Conservation (phyloP, 805 yeast species). For the Zygosaccharomyces bisporus region DNA sequence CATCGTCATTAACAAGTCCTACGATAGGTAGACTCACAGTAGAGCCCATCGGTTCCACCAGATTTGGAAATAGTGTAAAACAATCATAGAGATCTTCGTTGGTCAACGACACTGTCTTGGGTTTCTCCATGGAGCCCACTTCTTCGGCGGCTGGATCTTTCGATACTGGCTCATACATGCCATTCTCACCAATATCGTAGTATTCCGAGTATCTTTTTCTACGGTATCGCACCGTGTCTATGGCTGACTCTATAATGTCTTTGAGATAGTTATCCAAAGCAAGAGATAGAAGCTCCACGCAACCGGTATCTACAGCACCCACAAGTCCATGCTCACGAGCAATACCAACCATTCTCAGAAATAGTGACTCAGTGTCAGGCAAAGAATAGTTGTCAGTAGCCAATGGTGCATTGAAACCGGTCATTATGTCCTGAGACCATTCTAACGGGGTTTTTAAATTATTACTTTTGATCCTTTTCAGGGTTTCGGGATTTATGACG, state of each 20-base stretch:
- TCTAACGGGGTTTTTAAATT: constrained; percentile 48
- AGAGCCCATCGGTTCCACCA: constrained; percentile 67
- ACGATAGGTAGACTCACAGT: constrained; percentile 46
- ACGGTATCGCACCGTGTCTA: constrained; percentile 66
- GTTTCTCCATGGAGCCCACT: constrained; percentile 10
- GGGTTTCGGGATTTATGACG: constrained; percentile 37
- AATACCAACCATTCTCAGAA: constrained; percentile 69
- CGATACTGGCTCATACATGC: constrained; percentile 30
- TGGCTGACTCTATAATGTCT: constrained; percentile 65
- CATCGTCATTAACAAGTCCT: constrained; percentile 56
- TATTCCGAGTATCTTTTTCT: constrained; percentile 43
- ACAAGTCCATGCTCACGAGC: constrained; percentile 87
- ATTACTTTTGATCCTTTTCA: constrained; percentile 32
- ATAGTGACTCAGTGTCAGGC: constrained; percentile 72
- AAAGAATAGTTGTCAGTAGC: constrained; percentile 73
- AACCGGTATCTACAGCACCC: constrained; percentile 72
- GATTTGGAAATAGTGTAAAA: constrained; percentile 58
- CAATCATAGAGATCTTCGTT: constrained; percentile 68
- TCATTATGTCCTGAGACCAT: constrained; percentile 91
- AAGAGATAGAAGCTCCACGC: constrained; percentile 69
- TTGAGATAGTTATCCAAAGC: constrained; percentile 82
- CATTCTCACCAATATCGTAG: constrained; percentile 34
- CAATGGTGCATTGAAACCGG: constrained; percentile 77
- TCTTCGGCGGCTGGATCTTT: constrained; percentile 9
- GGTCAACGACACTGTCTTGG: constrained; percentile 40